Evolutionary conservation across 805 yeast genomes (phyloP).

Genomic region (Starmera caribaea): DNA sequence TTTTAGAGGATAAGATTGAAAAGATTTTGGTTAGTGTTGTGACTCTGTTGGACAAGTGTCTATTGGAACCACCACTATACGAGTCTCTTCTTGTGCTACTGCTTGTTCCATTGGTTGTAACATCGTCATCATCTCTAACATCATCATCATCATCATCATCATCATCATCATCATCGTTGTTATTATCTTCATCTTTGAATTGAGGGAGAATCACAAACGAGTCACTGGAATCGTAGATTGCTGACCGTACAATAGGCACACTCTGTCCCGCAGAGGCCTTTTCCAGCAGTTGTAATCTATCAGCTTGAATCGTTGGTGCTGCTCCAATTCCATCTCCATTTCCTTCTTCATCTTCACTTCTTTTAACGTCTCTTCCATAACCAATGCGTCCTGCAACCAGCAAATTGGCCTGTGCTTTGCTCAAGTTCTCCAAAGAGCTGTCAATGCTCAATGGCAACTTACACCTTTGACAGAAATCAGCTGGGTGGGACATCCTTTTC

Average conservation of each 20-base stretch:
- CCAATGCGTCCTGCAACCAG: slow-evolving; percentile 29
- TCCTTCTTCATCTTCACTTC: slow-evolving; percentile 2
- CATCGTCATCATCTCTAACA: slow-evolving; percentile 22
- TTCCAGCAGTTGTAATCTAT: slow-evolving; percentile 8
- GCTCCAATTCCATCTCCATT: slow-evolving; percentile 3
- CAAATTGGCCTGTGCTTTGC: slow-evolving; percentile 45
- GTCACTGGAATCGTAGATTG: slow-evolving; percentile 8
- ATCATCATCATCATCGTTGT: slow-evolving; percentile 6
- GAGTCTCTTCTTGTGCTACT: slow-evolving; percentile 14
- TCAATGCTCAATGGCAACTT: slow-evolving; percentile 48
- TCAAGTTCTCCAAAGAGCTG: slow-evolving; percentile 40
- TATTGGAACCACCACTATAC: slow-evolving; percentile 2
- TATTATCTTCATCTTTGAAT: slow-evolving; percentile 11
- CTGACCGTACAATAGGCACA: slow-evolving; percentile 6
- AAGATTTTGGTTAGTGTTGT: slow-evolving; percentile 56
- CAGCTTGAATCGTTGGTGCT: slow-evolving; percentile 18
- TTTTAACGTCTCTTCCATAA: slow-evolving; percentile 6
- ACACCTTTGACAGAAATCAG: slow-evolving; percentile 50
- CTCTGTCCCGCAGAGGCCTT: slow-evolving; percentile 2
- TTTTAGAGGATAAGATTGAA: slow-evolving; percentile 59
- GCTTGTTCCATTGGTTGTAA: slow-evolving; percentile 9
- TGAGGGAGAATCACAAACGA: slow-evolving; percentile 20
- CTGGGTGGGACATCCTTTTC: neutral
- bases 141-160: slow-evolving; percentile 16
- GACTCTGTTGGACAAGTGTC: slow-evolving; percentile 37